Percentiles rank a stretch among this genome's conserved stretches.
Evolutionary conservation across 2,329 filamentous ascomycete species (phyloP).

Genomic region (Elsinoe necatrix): DNA sequence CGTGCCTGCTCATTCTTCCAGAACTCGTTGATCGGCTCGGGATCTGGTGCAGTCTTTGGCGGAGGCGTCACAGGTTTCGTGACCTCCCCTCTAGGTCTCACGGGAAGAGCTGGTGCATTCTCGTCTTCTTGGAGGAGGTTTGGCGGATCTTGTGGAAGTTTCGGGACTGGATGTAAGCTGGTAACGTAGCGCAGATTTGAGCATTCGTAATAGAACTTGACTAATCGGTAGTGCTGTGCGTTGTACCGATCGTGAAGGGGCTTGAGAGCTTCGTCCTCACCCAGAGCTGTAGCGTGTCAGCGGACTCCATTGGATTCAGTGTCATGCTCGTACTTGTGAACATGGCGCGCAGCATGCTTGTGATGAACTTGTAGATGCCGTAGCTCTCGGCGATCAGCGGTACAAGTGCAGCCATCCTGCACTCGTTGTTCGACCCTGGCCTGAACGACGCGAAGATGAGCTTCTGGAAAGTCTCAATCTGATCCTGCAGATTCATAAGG

Average conservation of each 20-base stretch:
- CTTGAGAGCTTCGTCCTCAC: conserved; percentile 84
- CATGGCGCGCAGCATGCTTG: conserved; percentile 98
- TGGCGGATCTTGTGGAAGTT: conserved; percentile 87
- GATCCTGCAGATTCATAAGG: conserved; percentile 92
- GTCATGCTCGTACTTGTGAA: conserved; percentile 51
- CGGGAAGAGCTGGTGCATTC: conserved; percentile 71
- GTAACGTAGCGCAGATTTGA: conserved; percentile 95
- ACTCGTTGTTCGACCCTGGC: conserved; percentile 86
- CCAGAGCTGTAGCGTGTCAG: conserved; percentile 53
- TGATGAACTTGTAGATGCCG: conserved; percentile 99
- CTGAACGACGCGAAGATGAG: conserved; percentile 96
- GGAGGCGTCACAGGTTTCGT: conserved; percentile 62
- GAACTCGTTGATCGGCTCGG: conserved; percentile 93
- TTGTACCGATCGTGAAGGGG: conserved; percentile 84
- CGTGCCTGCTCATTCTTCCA: conserved; percentile 90
- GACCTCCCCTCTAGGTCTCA: conserved; percentile 61
- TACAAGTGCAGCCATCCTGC: conserved; percentile 86
- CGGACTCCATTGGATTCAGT: background rate
- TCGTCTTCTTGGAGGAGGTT: conserved; percentile 75
- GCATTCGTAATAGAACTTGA: conserved; percentile 99
- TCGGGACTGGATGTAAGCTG: conserved; percentile 90
- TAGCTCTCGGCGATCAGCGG: conserved; percentile 96
- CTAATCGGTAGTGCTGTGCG: conserved; percentile 89
- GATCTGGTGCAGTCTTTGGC: conserved; percentile 64
- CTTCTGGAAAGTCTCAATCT: conserved; percentile 98